Base-by-base conservation (phyloP, 306 rosid species). In the Sphenostylis stenocarpa region DNA sequence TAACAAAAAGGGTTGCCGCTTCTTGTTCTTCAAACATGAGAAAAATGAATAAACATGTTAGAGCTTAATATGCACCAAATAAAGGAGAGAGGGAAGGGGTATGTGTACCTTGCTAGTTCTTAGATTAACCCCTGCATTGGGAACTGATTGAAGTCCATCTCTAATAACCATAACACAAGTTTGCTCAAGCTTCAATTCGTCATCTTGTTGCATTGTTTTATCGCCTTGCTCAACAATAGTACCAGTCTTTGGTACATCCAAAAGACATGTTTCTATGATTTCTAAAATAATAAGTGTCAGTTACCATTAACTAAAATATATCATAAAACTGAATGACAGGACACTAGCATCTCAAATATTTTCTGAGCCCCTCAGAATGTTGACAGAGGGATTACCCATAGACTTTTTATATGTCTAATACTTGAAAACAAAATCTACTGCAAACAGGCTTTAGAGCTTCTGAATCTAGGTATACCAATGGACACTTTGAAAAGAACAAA, bases 161-260 rank as follows among this genome's bases (percentile, higher is more conserved):
- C 49, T 84, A 36, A 72, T 84, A 72, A 94, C 93, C 75, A 94
- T 21, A 61, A 95, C 87, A 81, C 96, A 90, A 64, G 91, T 80
- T 79, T 92, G 94, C 51, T 89, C 92, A 1, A 89, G 87, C 82
- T 85, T 87, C 65, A 13, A 26, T 48, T 65, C 53, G 29, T 73
- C 75, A 53, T 48, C 70, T 74, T 79, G 79, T 72, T 67, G 84
- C 47, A 38, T 29, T 70, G 70, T 82, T 70, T 80, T 77, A 16
- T 60, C 58, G 66, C 79, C 85, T 26, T 75, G 75, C 58, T 80
- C 86, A 29, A 29, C 15, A n/a, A 17, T 6, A 71, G 64, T 38
- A 65, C 81, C 79, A 38, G 73, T 16, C 79, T 86, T 77, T 11
- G 39, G 48, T 53, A 61, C 77, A 76, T 80, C 78, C 21, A 75